These are phyloP conservation scores for Xylaria polymorpha DNA, from an alignment of 2,329 filamentous ascomycete genomes.

Conservation along the genomic window DNA sequence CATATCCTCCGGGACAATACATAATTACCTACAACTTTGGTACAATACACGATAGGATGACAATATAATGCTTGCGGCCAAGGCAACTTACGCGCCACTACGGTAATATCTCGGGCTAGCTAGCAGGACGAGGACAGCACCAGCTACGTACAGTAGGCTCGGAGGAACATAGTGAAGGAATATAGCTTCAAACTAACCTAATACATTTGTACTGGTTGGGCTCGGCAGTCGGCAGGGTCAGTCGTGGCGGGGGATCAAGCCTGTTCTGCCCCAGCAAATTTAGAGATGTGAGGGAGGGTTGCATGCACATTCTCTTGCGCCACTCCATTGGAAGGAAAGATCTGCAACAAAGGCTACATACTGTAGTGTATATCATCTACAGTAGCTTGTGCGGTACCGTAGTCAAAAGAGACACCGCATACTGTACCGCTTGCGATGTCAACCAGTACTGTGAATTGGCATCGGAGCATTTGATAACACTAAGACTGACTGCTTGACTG, in stretches of 20 bases:
- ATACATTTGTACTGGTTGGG: not conserved
- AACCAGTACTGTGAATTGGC: too few species aligned
- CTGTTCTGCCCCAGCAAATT: slow-evolving; percentile 13
- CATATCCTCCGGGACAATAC: too few species aligned
- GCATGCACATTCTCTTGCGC: slow-evolving; percentile 17
- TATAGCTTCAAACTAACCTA: not conserved
- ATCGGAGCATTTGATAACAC: too few species aligned
- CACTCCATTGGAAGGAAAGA: slow-evolving; percentile 14
- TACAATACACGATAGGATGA: not conserved
- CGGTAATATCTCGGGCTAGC: slow-evolving; percentile 2
- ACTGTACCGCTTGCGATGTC: not conserved
- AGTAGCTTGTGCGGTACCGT: not conserved
- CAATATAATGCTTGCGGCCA: slow-evolving; percentile 11
- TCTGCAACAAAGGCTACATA: slow-evolving; percentile 13
- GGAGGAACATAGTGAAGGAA: not conserved
- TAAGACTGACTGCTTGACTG: too few species aligned
- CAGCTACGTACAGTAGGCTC: too few species aligned
- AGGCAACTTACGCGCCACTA: not conserved
- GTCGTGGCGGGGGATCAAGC: slow-evolving; percentile 4
- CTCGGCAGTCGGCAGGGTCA: slow-evolving; percentile 23
- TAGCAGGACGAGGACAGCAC: not conserved
- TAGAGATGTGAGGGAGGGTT: slow-evolving; percentile 14
- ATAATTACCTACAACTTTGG: too few species aligned
- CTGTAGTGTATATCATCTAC: too few species aligned
- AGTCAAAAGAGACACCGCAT: too few species aligned